Base-by-base conservation (phyloP, 768 basidiomycete genomes). In the Amyloporia xantha region DNA sequence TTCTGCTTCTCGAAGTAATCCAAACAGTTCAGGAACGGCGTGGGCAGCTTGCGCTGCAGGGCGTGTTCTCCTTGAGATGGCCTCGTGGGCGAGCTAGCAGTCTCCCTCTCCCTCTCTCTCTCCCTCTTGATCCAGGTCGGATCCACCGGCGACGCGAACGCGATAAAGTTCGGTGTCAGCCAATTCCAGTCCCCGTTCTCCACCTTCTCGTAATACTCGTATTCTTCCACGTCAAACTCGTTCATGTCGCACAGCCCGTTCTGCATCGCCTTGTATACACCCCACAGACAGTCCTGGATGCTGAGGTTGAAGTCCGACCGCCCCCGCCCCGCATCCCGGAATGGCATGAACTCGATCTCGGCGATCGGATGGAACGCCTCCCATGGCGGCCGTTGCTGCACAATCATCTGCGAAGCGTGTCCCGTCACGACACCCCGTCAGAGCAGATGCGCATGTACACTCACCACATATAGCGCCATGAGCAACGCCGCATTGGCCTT, bases 131-230 rank as follows among this genome's bases (percentile, higher is more conserved):
- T 74, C 81, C 86, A 94, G 33, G 72, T 71, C 0, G 79, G 71
- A 62, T 95, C 91, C 53, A 90, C 79, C 0, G 93, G 94, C 0
- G 91, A 93, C 3, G 94, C 94, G 58, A 97, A 95, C 10, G 94
- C 92, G 58, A 97, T 86, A 60, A 93, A 92, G 54, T 86, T 78
- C 1, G 90, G 89, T 0, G 90, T 91, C 67, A 92, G 76, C 90
- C 90, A 94, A 61, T 95, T 95, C 87, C 91, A 93, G 65, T 94
- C 92, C 12, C 90, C 88, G 60, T 92, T 91, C 67, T 92, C 91
- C 37, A 94, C 92, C 67, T 93, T 93, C 64, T 97, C 94, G 64
- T 93, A 95, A 63, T 73, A 86, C 65, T 93, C 91, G 63, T 98
- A 97, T 54, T 94, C 92, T 52, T 88, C 86, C 39, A 92, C 80